phyloP scores from a whole-genome alignment of 495 filamentous ascomycete genomes.

The Penicillium cataractarum region DNA sequence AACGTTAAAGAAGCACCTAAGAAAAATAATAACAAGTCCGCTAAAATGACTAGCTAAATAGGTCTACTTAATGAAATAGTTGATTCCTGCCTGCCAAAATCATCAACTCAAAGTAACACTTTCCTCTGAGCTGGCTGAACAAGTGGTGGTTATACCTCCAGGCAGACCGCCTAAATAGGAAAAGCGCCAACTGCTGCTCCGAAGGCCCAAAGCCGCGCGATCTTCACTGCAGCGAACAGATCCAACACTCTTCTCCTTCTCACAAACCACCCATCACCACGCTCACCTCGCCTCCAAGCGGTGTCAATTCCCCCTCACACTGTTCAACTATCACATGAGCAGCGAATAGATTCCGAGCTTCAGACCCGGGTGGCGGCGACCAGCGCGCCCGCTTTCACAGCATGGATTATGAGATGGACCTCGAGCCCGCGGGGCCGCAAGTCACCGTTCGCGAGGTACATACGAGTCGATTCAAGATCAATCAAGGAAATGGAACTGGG shows the following conservation, averaged over 20 bases:
- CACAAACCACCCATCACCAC: not conserved
- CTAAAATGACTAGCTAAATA: not conserved
- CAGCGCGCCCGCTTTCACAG: slow-evolving; percentile 31
- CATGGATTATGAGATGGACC: slow-evolving; percentile 75
- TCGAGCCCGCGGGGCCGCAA: slow-evolving; percentile 66
- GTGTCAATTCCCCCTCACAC: not conserved
- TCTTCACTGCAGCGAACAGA: slow-evolving; percentile 13
- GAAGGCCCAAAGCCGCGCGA: slow-evolving; percentile 31
- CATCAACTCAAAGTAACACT: not conserved
- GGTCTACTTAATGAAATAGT: not conserved
- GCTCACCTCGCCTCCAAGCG: not conserved
- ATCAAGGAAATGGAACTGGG: not conserved
- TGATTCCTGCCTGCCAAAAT: not conserved
- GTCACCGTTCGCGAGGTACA: slow-evolving; percentile 72
- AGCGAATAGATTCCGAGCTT: slow-evolving; percentile 11
- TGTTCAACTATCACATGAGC: slow-evolving; percentile 1
- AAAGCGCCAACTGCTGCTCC: slow-evolving; percentile 39
- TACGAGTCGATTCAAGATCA: not conserved
- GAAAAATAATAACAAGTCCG: not conserved
- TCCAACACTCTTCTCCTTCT: slow-evolving; percentile 14
- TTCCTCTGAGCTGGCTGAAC: not conserved
- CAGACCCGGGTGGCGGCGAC: slow-evolving; percentile 27
- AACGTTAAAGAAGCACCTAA: not conserved
- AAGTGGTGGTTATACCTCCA: not conserved
- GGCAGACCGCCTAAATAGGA: slow-evolving; percentile 34